Evolutionary conservation across 805 yeast species (phyloP), one percentile per base, ranked within the genome.

Genomic region (Ogataea trehalophila): DNA sequence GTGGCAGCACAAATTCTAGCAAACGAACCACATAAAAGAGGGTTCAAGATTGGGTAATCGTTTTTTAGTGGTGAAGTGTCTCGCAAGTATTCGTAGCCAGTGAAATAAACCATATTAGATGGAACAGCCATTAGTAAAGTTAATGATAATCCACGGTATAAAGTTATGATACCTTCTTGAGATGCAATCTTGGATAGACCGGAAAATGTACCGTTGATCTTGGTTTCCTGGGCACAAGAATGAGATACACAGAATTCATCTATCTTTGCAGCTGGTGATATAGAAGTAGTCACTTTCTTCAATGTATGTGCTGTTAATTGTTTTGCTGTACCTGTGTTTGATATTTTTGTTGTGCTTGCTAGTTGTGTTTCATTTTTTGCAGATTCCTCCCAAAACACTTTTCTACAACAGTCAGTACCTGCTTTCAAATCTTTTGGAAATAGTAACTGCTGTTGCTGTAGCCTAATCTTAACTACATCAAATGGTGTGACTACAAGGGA

Each of bases 81-180:
- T 55, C 96, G 70, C 41, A 92, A 70, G 50, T 84, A 79, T 57
- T 94, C 99, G 63, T 94, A 94, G 0, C 97, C 96, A 1, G 95
- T 86, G 69, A 89, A 94, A 65, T 94, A 94, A 6, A 94, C 91
- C 50, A 94, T 86, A 57, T 92, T 94, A 0, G 97, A 78, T 1
- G 99, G 99, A 1, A 91, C 75, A 0, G 97, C 88, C 95, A 94
- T 94, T 14, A 85, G 48, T 17, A 94, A 68, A 0, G 95, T 88
- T 31, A 92, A 63, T 0, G 92, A 79, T 8, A 94, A 73, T 0
- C 99, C 99, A 45, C 98, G 72, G 92, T 97, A 94, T 16, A 94
- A 70, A 0, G 96, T 83, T 1, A 73, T 43, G 0, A 80, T 26
- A 0, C 99, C 99, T 66, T 94, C 99, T 23, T 77, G 71, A 31